phyloP scores from a whole-genome alignment of 2,329 filamentous ascomycete species.

The Cladophialophora immunda region DNA sequence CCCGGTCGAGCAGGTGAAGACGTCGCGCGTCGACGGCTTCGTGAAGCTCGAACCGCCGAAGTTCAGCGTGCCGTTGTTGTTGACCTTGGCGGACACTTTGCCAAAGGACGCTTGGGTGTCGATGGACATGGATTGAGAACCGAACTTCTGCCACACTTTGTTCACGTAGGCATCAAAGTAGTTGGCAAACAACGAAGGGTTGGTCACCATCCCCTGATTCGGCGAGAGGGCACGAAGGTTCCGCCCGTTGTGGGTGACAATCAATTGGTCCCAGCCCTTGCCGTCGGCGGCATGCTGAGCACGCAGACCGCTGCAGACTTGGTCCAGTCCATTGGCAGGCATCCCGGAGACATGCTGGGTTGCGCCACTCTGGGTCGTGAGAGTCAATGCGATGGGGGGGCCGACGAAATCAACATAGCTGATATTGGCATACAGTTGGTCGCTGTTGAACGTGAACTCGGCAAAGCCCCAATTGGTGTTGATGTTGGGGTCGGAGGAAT shows the following conservation, averaged over 20 bases:
- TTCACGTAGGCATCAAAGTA: slow-evolving; percentile 64
- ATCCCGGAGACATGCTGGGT: slow-evolving; percentile 67
- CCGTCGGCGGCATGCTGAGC: slow-evolving; percentile 66
- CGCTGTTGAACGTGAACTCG: slow-evolving; percentile 72
- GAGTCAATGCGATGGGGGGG: slow-evolving; percentile 66
- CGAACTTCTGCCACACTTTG: slow-evolving; percentile 61
- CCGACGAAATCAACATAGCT: slow-evolving; percentile 78
- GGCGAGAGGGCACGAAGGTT: slow-evolving; percentile 54
- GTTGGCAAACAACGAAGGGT: slow-evolving; percentile 56
- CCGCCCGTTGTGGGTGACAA: slow-evolving; percentile 55
- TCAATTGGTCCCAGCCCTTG: slow-evolving; percentile 69
- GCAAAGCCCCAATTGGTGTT: slow-evolving; percentile 71
- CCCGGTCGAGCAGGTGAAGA: slow-evolving; percentile 72
- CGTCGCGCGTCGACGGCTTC: slow-evolving; percentile 68
- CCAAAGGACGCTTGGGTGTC: slow-evolving; percentile 72
- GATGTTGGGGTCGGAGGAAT: slow-evolving; percentile 70
- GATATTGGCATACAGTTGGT: slow-evolving; percentile 73
- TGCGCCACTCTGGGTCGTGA: slow-evolving; percentile 54
- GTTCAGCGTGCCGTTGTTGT: slow-evolving; percentile 48
- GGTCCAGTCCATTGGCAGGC: slow-evolving; percentile 63
- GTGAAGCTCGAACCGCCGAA: slow-evolving; percentile 60
- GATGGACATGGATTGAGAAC: slow-evolving; percentile 59
- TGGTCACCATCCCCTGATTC: slow-evolving; percentile 52
- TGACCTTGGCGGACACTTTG: slow-evolving; percentile 61
- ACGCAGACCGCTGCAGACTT: slow-evolving; percentile 62